phyloP scores from a whole-genome alignment of 768 basidiomycete genomes.

The Collybia sordida region DNA sequence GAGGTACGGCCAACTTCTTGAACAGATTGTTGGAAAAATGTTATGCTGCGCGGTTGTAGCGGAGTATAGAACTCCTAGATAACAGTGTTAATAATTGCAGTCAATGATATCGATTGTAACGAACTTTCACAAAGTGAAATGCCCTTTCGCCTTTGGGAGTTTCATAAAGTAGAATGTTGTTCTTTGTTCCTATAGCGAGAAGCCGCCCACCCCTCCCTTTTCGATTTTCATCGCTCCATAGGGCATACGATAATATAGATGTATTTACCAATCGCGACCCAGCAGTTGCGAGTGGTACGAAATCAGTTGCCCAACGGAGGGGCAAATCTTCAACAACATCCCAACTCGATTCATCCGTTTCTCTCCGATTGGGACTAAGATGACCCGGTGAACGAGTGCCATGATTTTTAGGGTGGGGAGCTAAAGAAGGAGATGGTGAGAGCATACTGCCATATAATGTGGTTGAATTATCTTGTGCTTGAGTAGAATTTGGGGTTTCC shows the following conservation, averaged over 20 bases:
- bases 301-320: conserved; percentile 86
- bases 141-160: conserved; percentile 81
- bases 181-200: conserved; percentile 77
- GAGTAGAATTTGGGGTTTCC: conserved; percentile 23
- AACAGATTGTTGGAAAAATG: conserved; percentile 70
- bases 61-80: conserved; percentile 86
- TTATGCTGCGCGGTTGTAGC: conserved; percentile 58
- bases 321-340: conserved; percentile 75
- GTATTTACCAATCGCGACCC: conserved; percentile 62
- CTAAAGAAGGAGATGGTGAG: conserved; percentile 4
- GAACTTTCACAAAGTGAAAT: conserved; percentile 79
- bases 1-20: conserved; percentile 47
- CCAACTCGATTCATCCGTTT: conserved; percentile 57
- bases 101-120: conserved; percentile 4
- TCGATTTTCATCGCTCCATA: conserved; percentile 62
- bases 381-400: conserved; percentile 12
- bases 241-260: conserved; percentile 63
- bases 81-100: conserved; percentile 2
- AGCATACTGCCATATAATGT: conserved; percentile 35
- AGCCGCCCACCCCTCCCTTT: conserved; percentile 46
- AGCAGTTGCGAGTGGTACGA: conserved; percentile 68
- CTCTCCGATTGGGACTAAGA: conserved; percentile 19
- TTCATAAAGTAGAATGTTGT: conserved; percentile 73
- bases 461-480: conserved; percentile 13
- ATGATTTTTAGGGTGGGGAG: conserved; percentile 1